phyloP scores from a whole-genome alignment of 2,329 filamentous ascomycete species.

The Nigrospora sphaerica region DNA sequence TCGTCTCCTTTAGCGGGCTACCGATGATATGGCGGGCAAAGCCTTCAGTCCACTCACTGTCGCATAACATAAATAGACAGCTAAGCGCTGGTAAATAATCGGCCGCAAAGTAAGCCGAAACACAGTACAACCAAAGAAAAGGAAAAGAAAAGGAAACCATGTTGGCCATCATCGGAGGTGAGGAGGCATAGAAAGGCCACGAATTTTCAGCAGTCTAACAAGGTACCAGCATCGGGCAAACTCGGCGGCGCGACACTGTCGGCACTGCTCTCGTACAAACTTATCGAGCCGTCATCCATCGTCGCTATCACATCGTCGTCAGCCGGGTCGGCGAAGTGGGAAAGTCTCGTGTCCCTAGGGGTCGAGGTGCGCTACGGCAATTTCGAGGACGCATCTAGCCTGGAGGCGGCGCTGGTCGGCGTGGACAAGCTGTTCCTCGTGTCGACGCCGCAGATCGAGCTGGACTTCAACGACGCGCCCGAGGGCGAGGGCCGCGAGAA shows the following conservation, averaged over 20 bases:
- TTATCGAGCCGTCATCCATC: slow-evolving; percentile 12
- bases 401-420: slow-evolving; percentile 39
- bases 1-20: too few species aligned
- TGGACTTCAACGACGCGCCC: slow-evolving; percentile 14
- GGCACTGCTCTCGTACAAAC: slow-evolving; percentile 35
- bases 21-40: too few species aligned
- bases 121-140: too few species aligned
- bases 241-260: slow-evolving; percentile 42
- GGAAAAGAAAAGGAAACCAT: too few species aligned
- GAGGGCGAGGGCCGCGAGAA: slow-evolving; percentile 23
- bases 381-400: slow-evolving; percentile 37
- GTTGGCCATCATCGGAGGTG: too few species aligned
- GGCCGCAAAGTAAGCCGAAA: too few species aligned
- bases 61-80: too few species aligned
- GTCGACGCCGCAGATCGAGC: slow-evolving; percentile 25
- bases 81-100: too few species aligned
- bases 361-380: slow-evolving; percentile 43
- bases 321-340: slow-evolving; percentile 31
- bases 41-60: too few species aligned
- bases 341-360: slow-evolving; percentile 29
- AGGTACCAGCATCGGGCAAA: slow-evolving; percentile 34
- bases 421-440: slow-evolving; percentile 47
- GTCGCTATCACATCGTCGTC: slow-evolving; percentile 31
- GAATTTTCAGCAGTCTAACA: too few species aligned
- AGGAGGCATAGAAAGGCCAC: too few species aligned